Evolutionary conservation across 2,329 filamentous ascomycete species (phyloP), one percentile per base, ranked within the genome.

Genomic region (Colletotrichum karsti): DNA sequence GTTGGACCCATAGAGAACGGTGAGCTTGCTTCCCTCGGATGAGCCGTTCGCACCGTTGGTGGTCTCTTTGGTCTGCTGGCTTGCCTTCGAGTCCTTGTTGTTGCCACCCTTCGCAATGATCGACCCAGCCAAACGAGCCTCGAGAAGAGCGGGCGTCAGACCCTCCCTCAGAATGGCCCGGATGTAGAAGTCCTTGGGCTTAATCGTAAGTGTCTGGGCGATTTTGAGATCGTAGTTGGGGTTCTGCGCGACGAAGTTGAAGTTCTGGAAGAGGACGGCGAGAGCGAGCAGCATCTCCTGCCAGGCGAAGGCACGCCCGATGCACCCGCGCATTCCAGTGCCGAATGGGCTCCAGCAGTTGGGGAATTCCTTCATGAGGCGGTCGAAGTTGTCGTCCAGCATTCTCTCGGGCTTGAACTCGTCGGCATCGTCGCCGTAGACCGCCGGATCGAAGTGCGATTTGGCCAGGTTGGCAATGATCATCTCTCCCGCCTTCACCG

Each of bases 1-100:
- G 73, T 92, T 92, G n/a, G 88, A 90, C 2, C 91, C 91, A 71
- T 91, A 93, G 22, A 90, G 83, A 26, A 93, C 85, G n/a, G 85
- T 85, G 71, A 93, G 75, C 1, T 78, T 79, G 56, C 77, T 78
- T 1, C 74, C 74, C 42, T 56, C 63, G 28, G 30, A 54, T 48
- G 8, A 24, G 7, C 22, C 54, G 5, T n/a, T 28, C 3, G 26
- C 5, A 2, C 54, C 8, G 10, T 18, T n/a, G 18, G 33, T 22
- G 7, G 26, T 35, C 26, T 71, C n/a, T 35, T 41, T 26, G 3
- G 3, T 5, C 20, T 44, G 63, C 33, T 35, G 33, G 33, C 13
- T 9, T 3, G 42, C 8, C 18, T 44, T 59, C 4, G 46, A 48
- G 1, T 35, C 61, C 15, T 46, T 41, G 22, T 66, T 58, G 44